Percentiles rank a stretch among this genome's conserved stretches.
phyloP scores from a whole-genome alignment of 495 filamentous ascomycete species.

The Daldinia bambusicola region DNA sequence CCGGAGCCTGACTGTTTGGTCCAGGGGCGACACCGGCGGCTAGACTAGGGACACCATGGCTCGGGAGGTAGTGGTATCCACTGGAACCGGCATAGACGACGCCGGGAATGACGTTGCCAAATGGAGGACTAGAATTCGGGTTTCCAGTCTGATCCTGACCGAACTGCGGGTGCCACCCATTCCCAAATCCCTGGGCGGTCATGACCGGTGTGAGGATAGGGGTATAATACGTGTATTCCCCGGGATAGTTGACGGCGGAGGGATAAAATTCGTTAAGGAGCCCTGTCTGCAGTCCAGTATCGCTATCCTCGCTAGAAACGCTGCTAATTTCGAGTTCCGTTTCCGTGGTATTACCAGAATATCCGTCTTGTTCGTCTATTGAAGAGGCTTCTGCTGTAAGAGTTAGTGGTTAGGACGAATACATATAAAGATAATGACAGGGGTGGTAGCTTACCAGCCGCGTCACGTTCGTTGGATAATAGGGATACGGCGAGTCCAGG shows the following conservation, averaged over 20 bases:
- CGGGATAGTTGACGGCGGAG: not conserved
- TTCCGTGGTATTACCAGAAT: not conserved
- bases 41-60: not conserved
- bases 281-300: not conserved
- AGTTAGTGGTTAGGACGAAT: constrained; percentile 20
- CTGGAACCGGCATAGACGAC: constrained; percentile 7
- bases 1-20: constrained; percentile 22
- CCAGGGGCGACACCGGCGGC: constrained; percentile 18
- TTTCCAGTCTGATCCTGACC: constrained; percentile 21
- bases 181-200: constrained; percentile 27
- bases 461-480: constrained; percentile 19
- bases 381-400: not conserved
- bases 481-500: constrained; percentile 4
- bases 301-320: not conserved
- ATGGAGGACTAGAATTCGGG: constrained; percentile 1
- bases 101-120: constrained; percentile 1
- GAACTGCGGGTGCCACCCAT: constrained; percentile 37
- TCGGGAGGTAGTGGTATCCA: not conserved
- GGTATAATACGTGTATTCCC: not conserved
- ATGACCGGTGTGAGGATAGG: constrained; percentile 9
- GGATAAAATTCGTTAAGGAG: not conserved
- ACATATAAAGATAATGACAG: not conserved
- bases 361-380: constrained; percentile 1
- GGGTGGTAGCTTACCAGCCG: constrained; percentile 20
- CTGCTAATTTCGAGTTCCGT: not conserved